Evolutionary conservation across 208 protist species (phyloP), one percentile per base, ranked within the genome.

Genomic region (Strigomonas culicis): DNA sequence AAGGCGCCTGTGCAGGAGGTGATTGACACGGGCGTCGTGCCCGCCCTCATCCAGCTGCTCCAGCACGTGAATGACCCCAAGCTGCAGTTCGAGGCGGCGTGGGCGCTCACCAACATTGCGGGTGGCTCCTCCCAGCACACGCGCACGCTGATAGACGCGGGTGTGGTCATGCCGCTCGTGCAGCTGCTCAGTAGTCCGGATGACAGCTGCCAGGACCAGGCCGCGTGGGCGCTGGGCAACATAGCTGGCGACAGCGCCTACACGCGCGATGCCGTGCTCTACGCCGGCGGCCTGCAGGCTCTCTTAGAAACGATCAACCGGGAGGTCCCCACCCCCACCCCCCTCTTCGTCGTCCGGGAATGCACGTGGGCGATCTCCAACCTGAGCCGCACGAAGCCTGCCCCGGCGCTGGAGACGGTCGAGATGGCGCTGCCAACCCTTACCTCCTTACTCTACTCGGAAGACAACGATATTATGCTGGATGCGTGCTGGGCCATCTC

Each of bases 51-150:
- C 4, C 39, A 95, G 25, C 90, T 99, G 63, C 82, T 99, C 30
- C 65, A 84, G 49, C 70, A 66, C n/a, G 56, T 70, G 34, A 75
- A 97, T 13, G 67, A 79, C 56, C 77, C 86, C 2, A 63, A 92
- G 59, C 75, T 98, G 58, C 97, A 99, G 90, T 99, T 99, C 75
- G 98, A 99, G 88, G 88, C 96, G 15, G 97, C 98, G 2, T 99
- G 99, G 99, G 97, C 98, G 4, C 82, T 99, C 30, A 99, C 98
- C 7, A 99, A 99, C 84, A 98, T 99, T 57, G 97, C 98, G 15
- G 99, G 97, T 6, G 98, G 98, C 34, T 97, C 94, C n/a, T 87
- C 96, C 15, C 78, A 97, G 74, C 97, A 99, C 71, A 99, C 98
- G 7, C 71, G 68, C 32, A 66, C 86, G 43, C 88, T 99, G 17